Evolutionary conservation across 1,284 basidiomycete genomes (phyloP).

Genomic region (Apiotrichum domesticum): DNA sequence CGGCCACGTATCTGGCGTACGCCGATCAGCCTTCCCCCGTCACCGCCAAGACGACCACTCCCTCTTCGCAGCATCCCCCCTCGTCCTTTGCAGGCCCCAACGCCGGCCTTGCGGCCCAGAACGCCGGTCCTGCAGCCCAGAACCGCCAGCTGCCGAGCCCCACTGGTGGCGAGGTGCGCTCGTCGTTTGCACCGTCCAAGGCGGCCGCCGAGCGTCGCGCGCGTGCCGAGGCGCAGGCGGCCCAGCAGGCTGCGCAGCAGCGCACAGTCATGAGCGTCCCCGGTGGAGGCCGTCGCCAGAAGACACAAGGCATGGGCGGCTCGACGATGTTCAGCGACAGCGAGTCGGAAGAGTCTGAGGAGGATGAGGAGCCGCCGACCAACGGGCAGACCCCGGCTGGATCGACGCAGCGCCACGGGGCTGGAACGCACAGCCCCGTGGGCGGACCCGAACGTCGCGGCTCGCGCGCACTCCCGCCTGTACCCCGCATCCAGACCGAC

Average conservation of each 20-base stretch:
- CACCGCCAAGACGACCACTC: not conserved
- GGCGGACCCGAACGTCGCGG: constrained; percentile 1
- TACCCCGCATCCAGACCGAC: constrained; percentile 9
- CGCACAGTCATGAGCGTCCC: constrained; percentile 54
- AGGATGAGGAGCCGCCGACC: constrained; percentile 58
- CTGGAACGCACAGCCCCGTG: not conserved
- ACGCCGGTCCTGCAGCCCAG: too few relatives aligned
- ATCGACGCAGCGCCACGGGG: not conserved
- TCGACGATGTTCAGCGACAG: constrained; percentile 5
- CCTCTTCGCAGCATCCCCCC: constrained; percentile 11
- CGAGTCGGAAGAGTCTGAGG: constrained; percentile 47
- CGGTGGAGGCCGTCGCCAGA: constrained; percentile 29
- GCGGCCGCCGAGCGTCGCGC: constrained; percentile 74
- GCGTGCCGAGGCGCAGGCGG: constrained; percentile 58
- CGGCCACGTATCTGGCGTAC: constrained; percentile 35
- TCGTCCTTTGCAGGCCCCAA: not conserved
- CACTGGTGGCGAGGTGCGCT: constrained; percentile 50
- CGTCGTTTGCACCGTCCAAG: constrained; percentile 76
- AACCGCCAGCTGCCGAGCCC: not conserved
- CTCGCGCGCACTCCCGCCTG: constrained; percentile 24
- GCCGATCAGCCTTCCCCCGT: constrained; percentile 29
- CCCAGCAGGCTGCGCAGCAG: constrained; percentile 55
- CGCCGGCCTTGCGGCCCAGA: too few relatives aligned
- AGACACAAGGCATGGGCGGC: not conserved
- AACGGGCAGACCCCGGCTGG: not conserved